Evolutionary conservation across 2,329 filamentous ascomycete genomes (phyloP), one percentile per base, ranked within the genome.

Genomic region (Exophiala sp.): DNA sequence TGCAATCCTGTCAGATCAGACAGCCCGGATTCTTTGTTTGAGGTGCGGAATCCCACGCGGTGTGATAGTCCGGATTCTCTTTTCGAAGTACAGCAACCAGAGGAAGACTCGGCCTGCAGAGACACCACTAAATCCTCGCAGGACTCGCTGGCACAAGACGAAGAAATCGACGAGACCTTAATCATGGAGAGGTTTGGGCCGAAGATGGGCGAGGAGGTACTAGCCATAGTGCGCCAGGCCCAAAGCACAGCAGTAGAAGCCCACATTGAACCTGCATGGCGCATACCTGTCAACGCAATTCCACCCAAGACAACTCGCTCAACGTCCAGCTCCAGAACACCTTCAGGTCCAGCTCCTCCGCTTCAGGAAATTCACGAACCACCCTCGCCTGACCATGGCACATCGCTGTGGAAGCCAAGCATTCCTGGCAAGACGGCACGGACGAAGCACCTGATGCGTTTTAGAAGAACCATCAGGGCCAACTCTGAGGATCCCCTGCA

Each of bases 251-350:
- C 55, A 20, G 49, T 44, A 46, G 61, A 64, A 54, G 57, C 54
- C 42, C 58, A 62, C 40, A 59, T 64, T 35, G 62, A 64, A 45
- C 57, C 61, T 35, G 62, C 62, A 35, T 64, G 62, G 62, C 62
- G 61, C 9, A 56, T 64, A 29, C 62, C 62, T 21, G 44, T 52
- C 16, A 50, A 52, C 34, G 18, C 51, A 12, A 48, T 51, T 24
- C 50, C 54, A 16, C 42, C 53, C 0, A 52, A 45, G 36, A 16
- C 7, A 9, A 4, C 18, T n/a, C 35, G 47, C 21, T 32, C 48
- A 14, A 24, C 14, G 34, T 51, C 56, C 10, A 38, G 21, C n/a
- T 48, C 43, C 29, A 43, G 36, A 29, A 52, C 48, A 14, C 47
- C 53, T 2, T 16, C 44, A 34, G 34, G 32, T n/a, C 14, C 43